Evolutionary conservation across 164 flowering plant species (phyloP), one percentile per base, ranked within the genome.

Genomic region (Magnolia kwangsiensis): DNA sequence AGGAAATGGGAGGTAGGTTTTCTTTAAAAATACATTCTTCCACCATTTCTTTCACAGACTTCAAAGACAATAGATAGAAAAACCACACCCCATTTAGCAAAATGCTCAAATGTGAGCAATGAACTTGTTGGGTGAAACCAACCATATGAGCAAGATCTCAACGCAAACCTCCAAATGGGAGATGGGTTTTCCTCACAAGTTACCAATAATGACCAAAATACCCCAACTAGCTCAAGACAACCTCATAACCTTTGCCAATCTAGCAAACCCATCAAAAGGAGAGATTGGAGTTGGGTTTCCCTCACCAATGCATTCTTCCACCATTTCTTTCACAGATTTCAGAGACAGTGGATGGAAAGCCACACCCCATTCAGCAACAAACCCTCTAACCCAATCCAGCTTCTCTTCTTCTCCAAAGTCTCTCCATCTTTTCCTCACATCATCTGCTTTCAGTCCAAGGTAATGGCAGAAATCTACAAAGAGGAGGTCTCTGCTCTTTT

Each of bases 281-380:
- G 81, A 19, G 58, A 63, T 11, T 11, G 76, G 27, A 27, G 45
- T 66, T 18, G 72, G 65, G 66, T 79, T 68, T 1, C 78, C 84
- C 49, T 80, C 82, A 23, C 2, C 81, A 78, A 90, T 66, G 75
- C 86, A 78, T 51, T 90, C 95, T 63, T 94, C 97, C 74, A 94
- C 87, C 91, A 94, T 71, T 63, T 88, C 92, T 65, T 79, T 88
- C 8, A 85, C 93, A 74, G 94, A 91, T 80, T 75, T 90, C 0
- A 85, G 84, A 45, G 96, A 92, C 77, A 94, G 81, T 0, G 98
- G 98, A 78, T 89, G 97, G 80, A 92, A 94, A 79, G 81, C 31
- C 7, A 72, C 80, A 76, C 90, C 83, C 97, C 97, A 94, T 8
- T 85, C 89, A 63, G 81, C 83, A 59, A 94, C 87, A 83, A 94